Conservation (phyloP, 352 stramenopile species). For the Globisporangium heterothallicum region DNA sequence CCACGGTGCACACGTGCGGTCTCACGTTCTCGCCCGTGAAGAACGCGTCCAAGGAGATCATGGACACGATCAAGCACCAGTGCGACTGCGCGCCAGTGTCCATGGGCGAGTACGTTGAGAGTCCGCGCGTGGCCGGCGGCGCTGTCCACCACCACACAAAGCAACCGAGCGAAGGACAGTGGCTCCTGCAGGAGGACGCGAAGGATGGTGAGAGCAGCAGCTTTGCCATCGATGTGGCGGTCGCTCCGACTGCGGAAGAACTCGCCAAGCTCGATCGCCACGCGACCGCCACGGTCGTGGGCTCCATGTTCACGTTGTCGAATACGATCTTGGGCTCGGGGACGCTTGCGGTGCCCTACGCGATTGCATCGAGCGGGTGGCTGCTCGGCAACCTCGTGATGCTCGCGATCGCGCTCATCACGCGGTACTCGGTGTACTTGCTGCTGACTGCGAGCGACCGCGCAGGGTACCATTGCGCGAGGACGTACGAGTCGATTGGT, state of each 20-base stretch:
- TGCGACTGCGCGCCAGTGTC: slow-evolving; percentile 61
- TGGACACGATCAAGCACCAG: slow-evolving; percentile 57
- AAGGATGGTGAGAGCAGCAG: slow-evolving; percentile 17
- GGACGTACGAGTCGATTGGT: slow-evolving; percentile 71
- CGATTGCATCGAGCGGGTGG: slow-evolving; percentile 68
- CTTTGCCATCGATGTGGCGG: slow-evolving; percentile 8
- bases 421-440: slow-evolving; percentile 70
- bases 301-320: slow-evolving; percentile 67
- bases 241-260: slow-evolving; percentile 12
- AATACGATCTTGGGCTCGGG: slow-evolving; percentile 77
- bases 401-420: slow-evolving; percentile 64
- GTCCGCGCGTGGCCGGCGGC: slow-evolving; percentile 22
- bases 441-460: slow-evolving; percentile 58
- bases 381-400: slow-evolving; percentile 61
- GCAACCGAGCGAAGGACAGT: slow-evolving; percentile 21
- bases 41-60: slow-evolving; percentile 39
- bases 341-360: slow-evolving; percentile 66
- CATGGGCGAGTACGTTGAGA: slow-evolving; percentile 78
- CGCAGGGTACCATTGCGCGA: slow-evolving; percentile 50
- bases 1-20: slow-evolving; percentile 29
- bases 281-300: slow-evolving; percentile 44
- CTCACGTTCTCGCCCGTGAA: slow-evolving; percentile 33
- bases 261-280: slow-evolving; percentile 18
- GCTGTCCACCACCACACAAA: slow-evolving; percentile 6
- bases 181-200: slow-evolving; percentile 16